These are phyloP conservation scores for Phaseolus coccineus DNA, from an alignment of 331 rosid species.

Conservation along the genomic window DNA sequence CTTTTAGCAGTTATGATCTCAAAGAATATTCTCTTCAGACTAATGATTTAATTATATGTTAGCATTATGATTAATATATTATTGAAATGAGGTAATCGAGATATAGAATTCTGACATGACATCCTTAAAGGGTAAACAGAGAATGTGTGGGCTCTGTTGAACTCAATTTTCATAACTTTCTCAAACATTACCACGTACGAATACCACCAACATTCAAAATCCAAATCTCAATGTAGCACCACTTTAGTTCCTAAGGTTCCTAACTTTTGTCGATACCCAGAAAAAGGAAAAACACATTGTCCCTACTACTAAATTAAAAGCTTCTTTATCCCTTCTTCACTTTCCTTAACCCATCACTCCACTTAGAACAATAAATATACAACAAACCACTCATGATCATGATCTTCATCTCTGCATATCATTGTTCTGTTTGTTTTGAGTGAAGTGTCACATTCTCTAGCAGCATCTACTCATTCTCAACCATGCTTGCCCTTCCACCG, in stretches of 20 bases:
- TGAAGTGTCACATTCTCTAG: slow-evolving; percentile 30
- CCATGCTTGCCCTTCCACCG: slow-evolving; percentile 60
- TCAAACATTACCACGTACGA: slow-evolving; percentile 45
- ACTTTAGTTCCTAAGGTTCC: slow-evolving; percentile 49
- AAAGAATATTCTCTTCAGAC: no score
- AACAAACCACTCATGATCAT: not conserved
- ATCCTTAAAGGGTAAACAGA: not conserved
- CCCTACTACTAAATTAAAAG: slow-evolving; percentile 67
- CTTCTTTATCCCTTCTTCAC: slow-evolving; percentile 45
- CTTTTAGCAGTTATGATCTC: no score
- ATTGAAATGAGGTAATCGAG: no score
- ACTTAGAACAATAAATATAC: slow-evolving; percentile 19
- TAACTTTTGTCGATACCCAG: slow-evolving; percentile 60
- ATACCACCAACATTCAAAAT: slow-evolving; percentile 57
- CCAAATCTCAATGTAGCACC: slow-evolving; percentile 38
- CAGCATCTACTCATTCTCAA: not conserved
- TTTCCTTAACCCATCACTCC: slow-evolving; percentile 44
- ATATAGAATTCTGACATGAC: no score
- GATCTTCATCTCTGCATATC: slow-evolving; percentile 45
- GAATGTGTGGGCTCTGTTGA: slow-evolving; percentile 19
- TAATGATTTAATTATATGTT: no score
- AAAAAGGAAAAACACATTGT: slow-evolving; percentile 47
- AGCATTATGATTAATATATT: no score
- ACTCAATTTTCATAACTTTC: slow-evolving; percentile 40
- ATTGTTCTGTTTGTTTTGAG: not conserved